These are phyloP conservation scores for Aristolochia californica DNA, from an alignment of 164 flowering plant species.

Conservation along the genomic window DNA sequence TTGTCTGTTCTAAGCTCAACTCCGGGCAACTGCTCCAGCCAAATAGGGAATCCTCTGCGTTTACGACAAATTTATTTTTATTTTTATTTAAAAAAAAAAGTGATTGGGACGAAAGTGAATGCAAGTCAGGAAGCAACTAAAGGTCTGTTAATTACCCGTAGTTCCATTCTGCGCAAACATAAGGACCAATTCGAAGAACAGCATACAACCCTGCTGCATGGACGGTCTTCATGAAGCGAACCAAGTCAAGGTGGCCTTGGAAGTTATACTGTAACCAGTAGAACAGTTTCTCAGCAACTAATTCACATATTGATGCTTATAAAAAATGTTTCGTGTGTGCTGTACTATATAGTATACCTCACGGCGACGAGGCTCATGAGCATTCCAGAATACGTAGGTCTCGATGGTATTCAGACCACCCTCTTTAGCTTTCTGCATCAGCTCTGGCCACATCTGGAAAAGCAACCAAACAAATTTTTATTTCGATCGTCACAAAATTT, in stretches of 20 bases:
- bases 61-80: neutral
- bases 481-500: neutral
- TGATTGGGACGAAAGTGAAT: neutral
- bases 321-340: slow-evolving; percentile 13
- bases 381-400: slow-evolving; percentile 85
- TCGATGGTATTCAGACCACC: slow-evolving; percentile 78
- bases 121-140: neutral
- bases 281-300: neutral
- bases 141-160: slow-evolving; percentile 39
- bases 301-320: neutral
- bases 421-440: slow-evolving; percentile 62
- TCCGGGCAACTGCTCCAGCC: slow-evolving; percentile 39
- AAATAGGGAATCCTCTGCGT: slow-evolving; percentile 17
- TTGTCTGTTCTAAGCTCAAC: slow-evolving; percentile 30
- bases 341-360: slow-evolving; percentile 59
- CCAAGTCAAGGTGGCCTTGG: slow-evolving; percentile 34
- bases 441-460: slow-evolving; percentile 21
- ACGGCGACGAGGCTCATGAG: no score
- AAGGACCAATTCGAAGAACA: slow-evolving; percentile 63
- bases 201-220: slow-evolving; percentile 49
- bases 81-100: neutral
- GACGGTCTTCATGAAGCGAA: slow-evolving; percentile 49
- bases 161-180: slow-evolving; percentile 76
- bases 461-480: no score
- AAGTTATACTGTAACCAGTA: slow-evolving; percentile 38